Evolutionary conservation across 306 rosid species (phyloP).

Genomic region (Fragaria iinumae): DNA sequence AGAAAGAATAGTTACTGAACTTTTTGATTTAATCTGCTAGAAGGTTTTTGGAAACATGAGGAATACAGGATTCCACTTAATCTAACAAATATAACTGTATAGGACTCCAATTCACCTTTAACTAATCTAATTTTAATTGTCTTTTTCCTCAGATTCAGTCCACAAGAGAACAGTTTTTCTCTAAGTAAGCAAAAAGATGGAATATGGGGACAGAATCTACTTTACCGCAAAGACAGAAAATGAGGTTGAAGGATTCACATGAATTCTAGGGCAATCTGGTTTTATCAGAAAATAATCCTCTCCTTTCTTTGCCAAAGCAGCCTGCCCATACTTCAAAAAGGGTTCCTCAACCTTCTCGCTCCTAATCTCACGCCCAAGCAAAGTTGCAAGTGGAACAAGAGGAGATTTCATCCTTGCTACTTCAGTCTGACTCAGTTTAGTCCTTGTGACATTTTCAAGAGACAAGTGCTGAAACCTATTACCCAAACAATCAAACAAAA

Average conservation of each 20-base stretch:
- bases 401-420: conserved; percentile 54
- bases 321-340: conserved; percentile 86
- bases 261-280: conserved; percentile 73
- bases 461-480: conserved; percentile 25
- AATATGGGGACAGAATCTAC: conserved; percentile 8
- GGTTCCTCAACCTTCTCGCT: conserved; percentile 73
- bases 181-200: conserved; percentile 5
- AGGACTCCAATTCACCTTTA: background rate
- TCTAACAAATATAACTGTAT: conserved; percentile 16
- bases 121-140: background rate
- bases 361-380: conserved; percentile 92
- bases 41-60: conserved; percentile 16
- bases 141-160: background rate
- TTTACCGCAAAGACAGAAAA: conserved; percentile 95
- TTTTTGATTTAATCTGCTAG: conserved; percentile 14
- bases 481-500: conserved; percentile 12
- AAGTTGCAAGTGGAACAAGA: conserved; percentile 83
- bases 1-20: conserved; percentile 27
- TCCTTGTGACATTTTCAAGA: conserved; percentile 45
- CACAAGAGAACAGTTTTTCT: background rate
- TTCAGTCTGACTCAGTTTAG: conserved; percentile 69
- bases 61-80: background rate
- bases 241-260: conserved; percentile 63
- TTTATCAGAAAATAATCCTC: conserved; percentile 92
- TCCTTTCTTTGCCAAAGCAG: conserved; percentile 98